Base-by-base conservation (phyloP, 2,329 filamentous ascomycete species). In the Tolypocladium cylindrosporum region DNA sequence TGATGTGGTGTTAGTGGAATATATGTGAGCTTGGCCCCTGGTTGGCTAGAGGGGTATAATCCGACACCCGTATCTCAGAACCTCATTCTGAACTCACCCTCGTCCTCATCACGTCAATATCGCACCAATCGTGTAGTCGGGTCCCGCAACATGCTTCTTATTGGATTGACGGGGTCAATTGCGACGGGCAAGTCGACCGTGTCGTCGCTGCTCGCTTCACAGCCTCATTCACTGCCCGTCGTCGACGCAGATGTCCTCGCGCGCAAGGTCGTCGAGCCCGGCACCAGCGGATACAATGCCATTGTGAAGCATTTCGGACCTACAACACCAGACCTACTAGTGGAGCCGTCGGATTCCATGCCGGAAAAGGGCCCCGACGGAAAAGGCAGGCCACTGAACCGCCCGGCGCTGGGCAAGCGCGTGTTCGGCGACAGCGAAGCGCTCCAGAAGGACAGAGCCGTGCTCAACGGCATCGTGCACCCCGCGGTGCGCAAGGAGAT, bases 171-270 rank as follows among this genome's bases (percentile, higher is more conserved):
- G 10, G 94, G 94, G 71, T 96, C 92, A 61, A 97, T 99, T 70
- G 94, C 94, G 60, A 99, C 94, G 7, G 94, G 94, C 72, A 99
- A 99, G 82, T 96, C 93, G 52, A 99, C 93, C 64, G 91, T 97
- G 57, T 96, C 94, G 36, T 79, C 82, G 43, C 82, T 96, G 65
- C 89, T 99, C 66, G 85, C 88, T 55, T 80, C 84, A 5, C 79
- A 89, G 6, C 94, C 93, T 0, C 89, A 97, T 78, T 87, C 84
- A 60, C 82, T 99, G 61, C 92, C 94, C 67, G 82, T 99, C 65
- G 87, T 99, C 76, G 94, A 99, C 70, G 93, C 94, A 69, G 94
- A 99, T 76, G 76, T 95, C 58, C 82, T 97, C 61, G 93, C 94
- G 54, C 91, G 93, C 66, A 83, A 94, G 72, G 94, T 97, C 60